phyloP scores from a whole-genome alignment of 2,329 filamentous ascomycete genomes.

The Helotiales sp. region DNA sequence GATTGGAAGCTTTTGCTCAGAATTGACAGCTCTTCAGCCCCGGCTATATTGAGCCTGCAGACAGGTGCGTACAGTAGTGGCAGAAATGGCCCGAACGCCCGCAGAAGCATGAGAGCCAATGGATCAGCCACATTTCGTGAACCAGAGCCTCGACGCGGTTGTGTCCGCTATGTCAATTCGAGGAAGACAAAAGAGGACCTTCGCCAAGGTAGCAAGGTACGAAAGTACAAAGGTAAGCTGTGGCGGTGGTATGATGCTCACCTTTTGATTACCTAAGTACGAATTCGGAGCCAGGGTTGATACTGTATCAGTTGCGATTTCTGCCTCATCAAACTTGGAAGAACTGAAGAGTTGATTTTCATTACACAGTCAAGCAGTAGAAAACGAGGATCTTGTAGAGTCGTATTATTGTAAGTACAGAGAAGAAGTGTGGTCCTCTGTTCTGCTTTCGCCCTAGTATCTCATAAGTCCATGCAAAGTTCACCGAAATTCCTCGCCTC shows the following conservation, averaged over 20 bases:
- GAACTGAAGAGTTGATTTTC: too few relatives aligned
- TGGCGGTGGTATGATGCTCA: neutral
- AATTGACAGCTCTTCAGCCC: neutral
- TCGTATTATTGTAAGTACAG: too few relatives aligned
- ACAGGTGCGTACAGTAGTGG: conserved; percentile 7
- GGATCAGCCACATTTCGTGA: conserved; percentile 2
- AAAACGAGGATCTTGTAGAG: too few relatives aligned
- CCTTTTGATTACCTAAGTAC: too few relatives aligned
- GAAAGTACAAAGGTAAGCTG: neutral
- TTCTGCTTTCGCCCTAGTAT: too few relatives aligned
- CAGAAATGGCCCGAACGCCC: conserved; percentile 16
- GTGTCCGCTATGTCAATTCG: neutral
- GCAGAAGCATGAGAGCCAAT: neutral
- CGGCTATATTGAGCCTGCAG: neutral
- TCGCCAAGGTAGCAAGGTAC: neutral
- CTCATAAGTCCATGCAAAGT: too few relatives aligned
- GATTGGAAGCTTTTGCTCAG: neutral
- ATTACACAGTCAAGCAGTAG: too few relatives aligned
- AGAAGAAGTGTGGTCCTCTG: too few relatives aligned
- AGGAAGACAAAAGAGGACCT: neutral
- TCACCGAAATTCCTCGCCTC: neutral
- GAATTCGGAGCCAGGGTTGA: too few relatives aligned
- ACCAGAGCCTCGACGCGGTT: neutral
- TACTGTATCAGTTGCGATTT: too few relatives aligned
- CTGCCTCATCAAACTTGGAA: too few relatives aligned